Conservation (phyloP, 352 stramenopile genomes). For the Globisporangium splendens region DNA sequence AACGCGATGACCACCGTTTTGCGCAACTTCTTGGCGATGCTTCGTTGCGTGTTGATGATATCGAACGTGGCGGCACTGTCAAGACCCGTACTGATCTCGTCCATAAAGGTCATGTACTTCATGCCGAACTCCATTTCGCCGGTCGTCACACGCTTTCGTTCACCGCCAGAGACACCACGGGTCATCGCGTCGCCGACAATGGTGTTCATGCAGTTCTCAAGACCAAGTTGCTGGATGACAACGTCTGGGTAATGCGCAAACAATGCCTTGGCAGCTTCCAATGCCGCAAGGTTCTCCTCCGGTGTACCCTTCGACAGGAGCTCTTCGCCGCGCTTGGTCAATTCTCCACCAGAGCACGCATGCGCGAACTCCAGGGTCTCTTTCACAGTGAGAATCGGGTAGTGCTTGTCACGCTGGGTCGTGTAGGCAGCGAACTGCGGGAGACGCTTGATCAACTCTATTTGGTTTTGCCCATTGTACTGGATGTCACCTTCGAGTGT, state of each 20-base stretch:
- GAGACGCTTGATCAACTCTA: conserved; percentile 13
- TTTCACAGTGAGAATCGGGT: conserved; percentile 27
- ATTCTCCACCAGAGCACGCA: conserved; percentile 40
- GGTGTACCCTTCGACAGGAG: conserved; percentile 29
- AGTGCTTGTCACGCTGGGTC: conserved; percentile 74
- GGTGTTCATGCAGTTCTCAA: conserved; percentile 19
- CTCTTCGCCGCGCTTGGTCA: conserved; percentile 21
- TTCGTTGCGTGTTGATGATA: conserved; percentile 48
- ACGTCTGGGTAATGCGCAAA: conserved; percentile 12
- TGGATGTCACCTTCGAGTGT: conserved; percentile 21
- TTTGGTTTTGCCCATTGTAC: conserved; percentile 26
- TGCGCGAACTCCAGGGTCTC: conserved; percentile 29
- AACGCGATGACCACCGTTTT: conserved; percentile 69
- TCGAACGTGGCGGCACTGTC: conserved; percentile 55
- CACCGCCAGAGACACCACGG: conserved; percentile 55
- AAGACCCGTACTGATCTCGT: conserved; percentile 66
- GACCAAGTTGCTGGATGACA: conserved; percentile 1
- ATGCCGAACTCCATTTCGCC: conserved; percentile 69
- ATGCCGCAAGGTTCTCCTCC: conserved; percentile 14
- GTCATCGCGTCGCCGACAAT: conserved; percentile 38
- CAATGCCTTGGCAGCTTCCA: conserved; percentile 5
- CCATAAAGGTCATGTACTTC: conserved; percentile 64
- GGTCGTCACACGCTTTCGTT: conserved; percentile 20
- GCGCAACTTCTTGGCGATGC: conserved; percentile 39
- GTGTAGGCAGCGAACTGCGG: conserved; percentile 25